Percentiles rank a stretch among this genome's conserved stretches.
phyloP scores from a whole-genome alignment of 768 basidiomycete species.

The Kwoniella dendrophila region DNA sequence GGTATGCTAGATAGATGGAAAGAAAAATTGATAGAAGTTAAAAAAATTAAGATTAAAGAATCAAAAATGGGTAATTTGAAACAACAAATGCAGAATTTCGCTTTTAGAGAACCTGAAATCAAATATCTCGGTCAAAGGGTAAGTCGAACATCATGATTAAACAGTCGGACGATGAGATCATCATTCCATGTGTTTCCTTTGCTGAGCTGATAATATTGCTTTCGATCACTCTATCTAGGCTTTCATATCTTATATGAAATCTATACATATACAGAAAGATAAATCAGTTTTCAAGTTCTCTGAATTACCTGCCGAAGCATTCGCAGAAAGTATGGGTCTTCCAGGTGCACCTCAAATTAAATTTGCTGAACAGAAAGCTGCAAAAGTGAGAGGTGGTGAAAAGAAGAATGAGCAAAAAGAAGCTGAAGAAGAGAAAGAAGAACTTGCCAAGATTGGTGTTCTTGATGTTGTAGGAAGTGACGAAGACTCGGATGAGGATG shows the following conservation, averaged over 20 bases:
- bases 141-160: conserved; percentile 56
- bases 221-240: conserved; percentile 63
- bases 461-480: conserved; percentile 22
- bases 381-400: conserved; percentile 69
- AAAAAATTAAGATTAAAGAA: conserved; percentile 79
- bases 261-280: conserved; percentile 88
- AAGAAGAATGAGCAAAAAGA: conserved; percentile 36
- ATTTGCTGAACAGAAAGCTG: conserved; percentile 67
- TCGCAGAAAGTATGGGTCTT: conserved; percentile 84
- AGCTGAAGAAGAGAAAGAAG: conserved; percentile 30
- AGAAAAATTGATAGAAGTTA: conserved; percentile 69
- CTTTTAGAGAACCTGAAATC: conserved; percentile 93
- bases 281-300: conserved; percentile 87
- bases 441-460: conserved; percentile 21
- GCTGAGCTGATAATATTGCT: conserved; percentile 2
- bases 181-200: too few species aligned
- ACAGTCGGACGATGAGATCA: too few species aligned
- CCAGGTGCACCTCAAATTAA: conserved; percentile 96
- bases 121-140: conserved; percentile 95
- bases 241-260: conserved; percentile 92
- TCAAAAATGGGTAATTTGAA: conserved; percentile 83
- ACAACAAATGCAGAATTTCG: conserved; percentile 86
- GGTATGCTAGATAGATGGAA: conserved; percentile 76
- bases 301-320: conserved; percentile 77
- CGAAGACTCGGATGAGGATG: conserved; percentile 41